Base-by-base conservation (phyloP, 768 basidiomycete genomes). In the Leccinum incarnatum region DNA sequence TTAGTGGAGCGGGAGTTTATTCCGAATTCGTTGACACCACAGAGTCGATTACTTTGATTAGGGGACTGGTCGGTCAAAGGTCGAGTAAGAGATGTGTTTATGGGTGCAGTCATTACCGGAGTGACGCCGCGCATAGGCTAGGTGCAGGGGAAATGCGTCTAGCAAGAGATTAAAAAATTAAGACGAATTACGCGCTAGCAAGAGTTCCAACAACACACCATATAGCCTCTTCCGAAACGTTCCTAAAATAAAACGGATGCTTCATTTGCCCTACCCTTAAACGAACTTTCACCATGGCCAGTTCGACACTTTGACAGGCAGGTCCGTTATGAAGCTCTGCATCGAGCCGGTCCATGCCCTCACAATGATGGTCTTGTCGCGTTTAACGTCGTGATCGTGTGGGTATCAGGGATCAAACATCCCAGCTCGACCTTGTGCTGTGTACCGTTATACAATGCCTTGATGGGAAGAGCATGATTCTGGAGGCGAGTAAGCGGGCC, bases 401-500 rank as follows among this genome's bases (percentile, higher is more conserved):
- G 90, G 32, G 85, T 83, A 8, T 81, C 76, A 0, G 88, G 86
- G 34, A 97, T 80, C 64, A 80, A 76, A 63, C 88, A 88, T 9
- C 76, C 79, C 51, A 95, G 76, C 68, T 96, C 94, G 4, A 86
- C 84, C 57, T 83, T 84, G 65, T 89, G 84, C 56, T 83, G 81
- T 19, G 81, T 81, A 4, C 87, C 91, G 15, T 86, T 86, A 65
- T 87, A 87, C 62, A 97, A 72, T 4, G 86, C 84, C 87, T 61
- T 86, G 83, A 4, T 77, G 66, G 17, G 83, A 74, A 15, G 82
- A 79, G n/a, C 91, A 87, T 34, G 79, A 80, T 66, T 93, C 90
- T 11, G 83, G 82, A 68, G 92, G 89, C 53, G 83, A 83, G 68
- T 93, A 96, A 32, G 95, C 82, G 2, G 95, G 94, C 95, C 95